Base-by-base conservation (phyloP, 202 grass and related monocot genomes). In the Carex arenaria region DNA sequence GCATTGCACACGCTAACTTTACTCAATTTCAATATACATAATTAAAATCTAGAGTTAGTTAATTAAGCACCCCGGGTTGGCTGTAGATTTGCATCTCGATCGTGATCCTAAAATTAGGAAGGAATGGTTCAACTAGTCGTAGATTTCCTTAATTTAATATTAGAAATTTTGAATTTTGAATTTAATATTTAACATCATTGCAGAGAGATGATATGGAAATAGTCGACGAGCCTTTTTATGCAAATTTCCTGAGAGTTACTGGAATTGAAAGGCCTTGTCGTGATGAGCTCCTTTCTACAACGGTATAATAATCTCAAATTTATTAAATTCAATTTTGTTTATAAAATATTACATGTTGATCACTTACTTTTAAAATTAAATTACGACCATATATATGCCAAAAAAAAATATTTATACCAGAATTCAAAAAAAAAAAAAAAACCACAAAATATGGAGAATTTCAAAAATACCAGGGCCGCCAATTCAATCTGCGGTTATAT, bases 211-310 rank as follows among this genome's bases (percentile, higher is more conserved):
- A 94, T 72, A 94, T 86, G 72, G 91, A 94, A 64, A 88, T 97
- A 79, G 85, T 97, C 4, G 94, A 97, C 82, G 94, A 97, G 84
- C 94, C 94, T 42, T 92, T 97, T 65, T 97, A 97, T 80, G 91
- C 91, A 3, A 92, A 97, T 43, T 97, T 97, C 74, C 80, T 97
- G 38, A 87, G 38, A 0, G 71, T 79, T 61, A 94, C 91, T 0
- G 91, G 88, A n/a, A 51, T 90, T 28, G 88, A 94, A 78, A 87
- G 94, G 80, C 91, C 94, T 26, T 94, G 94, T 72, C 91, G 88
- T 0, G 61, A 90, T 11, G 89, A 92, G 68, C 74, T 97, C 36
- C 88, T 97, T n/a, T 90, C 88, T 13, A 92, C 81, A 84, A 87
- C 90, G 84, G 91, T 94, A 83, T 89, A 4, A 36, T 40, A 40